A percentile compares a stretch with the other conserved stretches of the same genome.
phyloP scores from a whole-genome alignment of 805 yeast species.

The Candida dajiaensis region DNA sequence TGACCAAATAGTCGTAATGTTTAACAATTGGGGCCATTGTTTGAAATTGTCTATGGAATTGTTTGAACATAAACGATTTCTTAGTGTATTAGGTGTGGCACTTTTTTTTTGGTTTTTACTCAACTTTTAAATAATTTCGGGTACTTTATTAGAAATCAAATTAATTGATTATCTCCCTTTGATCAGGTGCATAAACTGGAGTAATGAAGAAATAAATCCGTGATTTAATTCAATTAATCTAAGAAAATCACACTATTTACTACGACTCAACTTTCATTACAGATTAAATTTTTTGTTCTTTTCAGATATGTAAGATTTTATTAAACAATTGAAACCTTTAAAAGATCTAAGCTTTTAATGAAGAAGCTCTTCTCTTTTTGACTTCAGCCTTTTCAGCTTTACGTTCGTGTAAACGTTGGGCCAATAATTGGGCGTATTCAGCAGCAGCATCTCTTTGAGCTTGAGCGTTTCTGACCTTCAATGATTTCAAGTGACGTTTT shows the following conservation, averaged over 20 bases:
- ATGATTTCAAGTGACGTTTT: slow-evolving; percentile 93
- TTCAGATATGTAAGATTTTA: not conserved
- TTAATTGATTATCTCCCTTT: no score
- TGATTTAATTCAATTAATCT: no score
- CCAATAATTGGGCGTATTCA: slow-evolving; percentile 98
- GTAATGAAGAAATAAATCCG: no score
- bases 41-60: slow-evolving; percentile 13
- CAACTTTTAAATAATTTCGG: no score
- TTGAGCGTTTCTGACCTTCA: slow-evolving; percentile 95
- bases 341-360: slow-evolving; percentile 71
- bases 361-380: slow-evolving; percentile 99
- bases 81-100: not conserved
- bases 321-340: not conserved
- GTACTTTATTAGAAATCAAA: not conserved
- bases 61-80: slow-evolving; percentile 4
- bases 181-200: no score
- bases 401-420: slow-evolving; percentile 96
- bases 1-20: slow-evolving; percentile 87
- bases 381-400: slow-evolving; percentile 98
- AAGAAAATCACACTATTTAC: no score
- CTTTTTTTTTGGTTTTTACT: not conserved
- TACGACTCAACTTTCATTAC: not conserved
- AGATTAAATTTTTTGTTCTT: not conserved
- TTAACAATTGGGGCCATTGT: slow-evolving; percentile 50
- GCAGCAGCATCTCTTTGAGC: slow-evolving; percentile 99